Evolutionary conservation across 2,329 filamentous ascomycete species (phyloP).

Genomic region (Phaeosphaeriaceae sp.): DNA sequence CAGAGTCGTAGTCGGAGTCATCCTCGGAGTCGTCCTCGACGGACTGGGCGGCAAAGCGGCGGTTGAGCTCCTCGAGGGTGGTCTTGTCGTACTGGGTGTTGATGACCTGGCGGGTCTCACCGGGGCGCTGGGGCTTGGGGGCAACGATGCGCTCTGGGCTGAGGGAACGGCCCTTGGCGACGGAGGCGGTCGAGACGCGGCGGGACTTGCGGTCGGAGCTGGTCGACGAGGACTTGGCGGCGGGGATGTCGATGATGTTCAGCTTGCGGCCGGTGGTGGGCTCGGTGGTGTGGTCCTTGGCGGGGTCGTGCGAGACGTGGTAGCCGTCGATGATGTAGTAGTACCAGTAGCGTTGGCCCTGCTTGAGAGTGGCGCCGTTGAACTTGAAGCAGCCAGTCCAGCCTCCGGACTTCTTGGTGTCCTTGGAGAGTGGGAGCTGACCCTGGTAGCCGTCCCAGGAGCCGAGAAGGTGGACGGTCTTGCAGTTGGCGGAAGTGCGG

Average conservation of each 20-base stretch:
- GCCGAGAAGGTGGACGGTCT: slow-evolving; percentile 95
- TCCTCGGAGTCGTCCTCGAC: slow-evolving; percentile 58
- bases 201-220: slow-evolving; percentile 53
- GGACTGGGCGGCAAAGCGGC: slow-evolving; percentile 75
- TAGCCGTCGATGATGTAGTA: slow-evolving; percentile 99
- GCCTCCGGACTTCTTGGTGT: slow-evolving; percentile 84
- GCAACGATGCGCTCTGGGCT: slow-evolving; percentile 89
- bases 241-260: slow-evolving; percentile 93
- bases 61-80: slow-evolving; percentile 79
- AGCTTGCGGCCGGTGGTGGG: slow-evolving; percentile 96
- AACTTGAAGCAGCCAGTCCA: slow-evolving; percentile 99
- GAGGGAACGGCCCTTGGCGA: slow-evolving; percentile 87
- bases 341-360: slow-evolving; percentile 98
- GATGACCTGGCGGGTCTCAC: slow-evolving; percentile 87
- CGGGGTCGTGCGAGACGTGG: slow-evolving; percentile 96
- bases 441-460: slow-evolving; percentile 98
- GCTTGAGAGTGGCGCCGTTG: slow-evolving; percentile 82
- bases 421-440: slow-evolving; percentile 92
- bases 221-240: slow-evolving; percentile 53
- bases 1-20: slow-evolving; percentile 69
- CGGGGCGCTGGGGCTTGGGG: slow-evolving; percentile 86
- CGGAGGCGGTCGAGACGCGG: slow-evolving; percentile 65
- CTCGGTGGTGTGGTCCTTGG: slow-evolving; percentile 86
- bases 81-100: slow-evolving; percentile 79
- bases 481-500: slow-evolving; percentile 93